These are phyloP conservation scores for Elaphomyces granulatus DNA, from an alignment of 495 filamentous ascomycete genomes.

Conservation along the genomic window DNA sequence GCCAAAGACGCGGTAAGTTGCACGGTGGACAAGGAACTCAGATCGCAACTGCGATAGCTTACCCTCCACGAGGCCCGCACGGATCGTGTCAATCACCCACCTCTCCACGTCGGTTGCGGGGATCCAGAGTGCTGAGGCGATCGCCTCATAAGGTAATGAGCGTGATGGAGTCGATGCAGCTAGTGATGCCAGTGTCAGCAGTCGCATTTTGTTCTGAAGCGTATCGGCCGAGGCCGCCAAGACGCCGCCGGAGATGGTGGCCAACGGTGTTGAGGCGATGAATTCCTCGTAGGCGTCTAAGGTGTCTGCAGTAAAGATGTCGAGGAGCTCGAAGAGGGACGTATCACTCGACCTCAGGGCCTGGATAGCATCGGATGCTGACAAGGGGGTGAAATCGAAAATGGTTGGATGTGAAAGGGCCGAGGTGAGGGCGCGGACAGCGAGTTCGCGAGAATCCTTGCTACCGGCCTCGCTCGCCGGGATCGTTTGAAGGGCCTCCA, in stretches of 20 bases:
- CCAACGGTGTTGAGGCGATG: conserved; percentile 33
- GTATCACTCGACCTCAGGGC: conserved; percentile 70
- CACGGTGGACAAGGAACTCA: conserved; percentile 86
- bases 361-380: conserved; percentile 71
- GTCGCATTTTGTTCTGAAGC: conserved; percentile 83
- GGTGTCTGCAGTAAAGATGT: conserved; percentile 85
- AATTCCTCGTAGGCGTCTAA: conserved; percentile 94
- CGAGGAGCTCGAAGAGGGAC: conserved; percentile 74
- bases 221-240: conserved; percentile 54
- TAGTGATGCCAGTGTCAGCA: conserved; percentile 81
- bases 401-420: conserved; percentile 62
- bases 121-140: conserved; percentile 70
- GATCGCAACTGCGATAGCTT: conserved; percentile 82
- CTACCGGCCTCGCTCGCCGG: conserved; percentile 53
- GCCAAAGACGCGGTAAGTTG: conserved; percentile 88
- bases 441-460: conserved; percentile 62
- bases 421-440: conserved; percentile 68
- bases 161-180: conserved; percentile 69
- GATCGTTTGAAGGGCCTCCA: conserved; percentile 73
- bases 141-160: conserved; percentile 70
- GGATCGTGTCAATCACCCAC: conserved; percentile 97
- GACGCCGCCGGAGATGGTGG: conserved; percentile 30
- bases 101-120: conserved; percentile 74
- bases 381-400: conserved; percentile 91
- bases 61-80: conserved; percentile 85